Evolutionary conservation across 192 early-diverging fungal species (phyloP), one percentile per base, ranked within the genome.

Genomic region (Entophlyctis helioformis): DNA sequence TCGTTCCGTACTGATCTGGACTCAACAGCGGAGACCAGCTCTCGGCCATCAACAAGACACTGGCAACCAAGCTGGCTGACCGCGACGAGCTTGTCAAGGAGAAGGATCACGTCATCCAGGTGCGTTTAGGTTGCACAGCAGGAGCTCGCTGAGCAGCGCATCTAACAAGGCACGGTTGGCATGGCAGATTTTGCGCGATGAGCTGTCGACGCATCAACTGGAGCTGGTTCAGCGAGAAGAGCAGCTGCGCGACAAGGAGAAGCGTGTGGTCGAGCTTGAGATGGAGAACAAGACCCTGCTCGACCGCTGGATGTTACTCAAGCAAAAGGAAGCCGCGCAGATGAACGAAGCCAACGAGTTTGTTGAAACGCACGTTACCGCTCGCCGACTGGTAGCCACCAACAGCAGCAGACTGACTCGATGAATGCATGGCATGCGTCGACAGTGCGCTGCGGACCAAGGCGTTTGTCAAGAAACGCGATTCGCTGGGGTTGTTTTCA

Each of bases 261-360:
- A 84, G 44, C 51, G 66, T 20, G 61, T 78, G 36, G 69, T 69
- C 22, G 64, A 71, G 22, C 57, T 98, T 38, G 81, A 83, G 55
- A 48, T 62, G 13, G 94, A 98, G 56, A 94, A 98, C 59, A 54
- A 40, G 23, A 74, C 91, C 39, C 67, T 98, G 28, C 69, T 98
- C 22, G 80, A 89, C 49, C 67, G 94, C 42, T 94, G 89, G 89
- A 69, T 73, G 19, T 20, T 52, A 29, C 72, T 92, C 27, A 82
- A 85, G 56, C 60, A 90, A 83, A 61, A 89, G 76, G 83, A 87
- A 83, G 92, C 86, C 1, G 78, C 86, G 26, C 81, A 82, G 54
- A 86, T 98, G 80, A 96, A 98, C 59, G 86, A 87, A 36, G 89
- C 82, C 2, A 98, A 89, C 45, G 72, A 76, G 40, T 86, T 87